phyloP scores from a whole-genome alignment of 139 green algal species.

The Chlamydomonas sp. region DNA sequence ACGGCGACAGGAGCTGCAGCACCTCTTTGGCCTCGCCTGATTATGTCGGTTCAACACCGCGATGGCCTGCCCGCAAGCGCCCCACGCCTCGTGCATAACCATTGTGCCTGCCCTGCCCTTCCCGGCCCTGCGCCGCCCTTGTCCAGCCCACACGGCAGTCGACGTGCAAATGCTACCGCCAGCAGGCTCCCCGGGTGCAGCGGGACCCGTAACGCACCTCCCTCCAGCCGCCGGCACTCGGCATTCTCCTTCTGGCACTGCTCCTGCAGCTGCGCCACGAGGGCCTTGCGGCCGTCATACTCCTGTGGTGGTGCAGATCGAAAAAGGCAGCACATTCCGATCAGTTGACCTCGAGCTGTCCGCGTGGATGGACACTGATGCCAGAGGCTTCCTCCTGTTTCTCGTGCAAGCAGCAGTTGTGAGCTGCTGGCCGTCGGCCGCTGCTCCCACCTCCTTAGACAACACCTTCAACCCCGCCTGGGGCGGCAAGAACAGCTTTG shows the following conservation, averaged over 20 bases:
- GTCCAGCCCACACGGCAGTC: too few relatives aligned
- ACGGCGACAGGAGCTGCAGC: too few relatives aligned
- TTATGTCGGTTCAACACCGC: too few relatives aligned
- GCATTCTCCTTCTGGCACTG: conserved; percentile 26
- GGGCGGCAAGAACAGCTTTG: conserved; percentile 80
- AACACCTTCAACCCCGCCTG: conserved; percentile 66
- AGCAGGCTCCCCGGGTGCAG: not conserved
- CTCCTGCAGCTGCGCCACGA: conserved; percentile 39
- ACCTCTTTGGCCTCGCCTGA: too few relatives aligned
- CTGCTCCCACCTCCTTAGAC: conserved; percentile 59
- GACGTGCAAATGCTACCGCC: too few relatives aligned
- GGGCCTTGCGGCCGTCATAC: conserved; percentile 43
- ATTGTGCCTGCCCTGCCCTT: too few relatives aligned
- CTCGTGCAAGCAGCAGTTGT: not conserved
- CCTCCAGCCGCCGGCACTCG: conserved; percentile 32
- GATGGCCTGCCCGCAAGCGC: too few relatives aligned
- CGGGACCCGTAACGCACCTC: conserved; percentile 23
- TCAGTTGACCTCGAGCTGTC: too few relatives aligned
- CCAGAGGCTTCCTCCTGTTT: too few relatives aligned
- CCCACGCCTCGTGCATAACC: too few relatives aligned
- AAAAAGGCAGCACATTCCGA: not conserved
- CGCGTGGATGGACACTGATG: too few relatives aligned
- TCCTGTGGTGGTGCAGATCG: conserved; percentile 49
- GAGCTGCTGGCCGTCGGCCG: not conserved
- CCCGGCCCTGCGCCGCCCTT: too few relatives aligned